Percentiles rank a stretch among this genome's conserved stretches.
These are phyloP conservation scores for Aurifilum marmelostoma DNA, from an alignment of 2,329 filamentous ascomycete species.

Conservation along the genomic window DNA sequence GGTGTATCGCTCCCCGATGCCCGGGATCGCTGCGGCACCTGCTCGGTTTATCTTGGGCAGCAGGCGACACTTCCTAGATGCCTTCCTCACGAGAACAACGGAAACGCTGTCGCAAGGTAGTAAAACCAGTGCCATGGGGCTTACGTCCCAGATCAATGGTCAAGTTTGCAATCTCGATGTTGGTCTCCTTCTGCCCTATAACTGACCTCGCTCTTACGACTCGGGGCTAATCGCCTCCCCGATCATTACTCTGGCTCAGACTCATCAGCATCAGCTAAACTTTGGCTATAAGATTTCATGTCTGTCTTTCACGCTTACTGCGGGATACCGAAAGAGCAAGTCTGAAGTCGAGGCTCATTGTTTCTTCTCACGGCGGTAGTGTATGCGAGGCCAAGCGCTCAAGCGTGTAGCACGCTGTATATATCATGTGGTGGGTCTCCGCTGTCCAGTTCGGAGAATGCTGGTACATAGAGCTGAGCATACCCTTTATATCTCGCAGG, in stretches of 20 bases:
- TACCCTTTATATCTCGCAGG: background rate
- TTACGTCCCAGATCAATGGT: background rate
- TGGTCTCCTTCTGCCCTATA: background rate
- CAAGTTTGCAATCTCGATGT: conserved; percentile 2
- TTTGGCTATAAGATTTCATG: background rate
- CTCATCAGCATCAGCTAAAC: background rate
- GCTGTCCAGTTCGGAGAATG: background rate
- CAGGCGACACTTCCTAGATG: background rate
- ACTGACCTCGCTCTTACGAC: background rate
- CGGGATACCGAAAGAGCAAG: background rate
- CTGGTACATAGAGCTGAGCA: background rate
- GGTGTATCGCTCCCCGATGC: background rate
- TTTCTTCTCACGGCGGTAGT: background rate
- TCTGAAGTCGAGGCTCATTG: background rate
- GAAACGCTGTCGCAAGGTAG: background rate
- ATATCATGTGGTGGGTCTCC: background rate
- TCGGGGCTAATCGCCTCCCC: background rate
- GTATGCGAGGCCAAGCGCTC: background rate
- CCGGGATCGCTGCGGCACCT: background rate
- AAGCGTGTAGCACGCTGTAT: background rate
- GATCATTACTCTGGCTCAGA: background rate
- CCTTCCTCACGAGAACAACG: no score
- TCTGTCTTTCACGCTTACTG: background rate
- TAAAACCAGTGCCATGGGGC: background rate
- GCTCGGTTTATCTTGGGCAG: background rate